Evolutionary conservation across 1,284 basidiomycete genomes (phyloP).

Genomic region (Ceratobasidium sp.): DNA sequence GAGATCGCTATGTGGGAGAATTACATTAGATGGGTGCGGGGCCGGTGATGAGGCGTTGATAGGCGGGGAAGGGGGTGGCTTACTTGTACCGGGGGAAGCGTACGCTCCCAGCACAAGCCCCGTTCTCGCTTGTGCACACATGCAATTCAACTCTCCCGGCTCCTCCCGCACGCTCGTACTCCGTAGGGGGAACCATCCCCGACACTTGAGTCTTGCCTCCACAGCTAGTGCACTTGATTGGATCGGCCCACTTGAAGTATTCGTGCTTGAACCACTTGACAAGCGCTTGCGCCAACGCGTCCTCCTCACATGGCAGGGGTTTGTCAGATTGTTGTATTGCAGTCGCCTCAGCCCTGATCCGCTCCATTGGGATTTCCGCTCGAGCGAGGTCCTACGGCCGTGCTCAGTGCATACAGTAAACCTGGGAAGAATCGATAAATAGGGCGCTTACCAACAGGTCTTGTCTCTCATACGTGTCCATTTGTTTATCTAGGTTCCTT

Average conservation of each 20-base stretch:
- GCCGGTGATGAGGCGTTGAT: not conserved
- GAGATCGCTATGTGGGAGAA: slow-evolving; percentile 51
- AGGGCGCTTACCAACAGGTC: slow-evolving; percentile 47
- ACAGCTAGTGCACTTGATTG: slow-evolving; percentile 59
- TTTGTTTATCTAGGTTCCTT: slow-evolving; percentile 47
- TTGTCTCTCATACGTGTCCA: slow-evolving; percentile 51
- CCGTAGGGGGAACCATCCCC: slow-evolving; percentile 50
- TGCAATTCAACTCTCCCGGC: slow-evolving; percentile 61
- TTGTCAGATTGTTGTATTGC: slow-evolving; percentile 44
- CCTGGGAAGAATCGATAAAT: not conserved
- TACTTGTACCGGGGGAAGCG: slow-evolving; percentile 61
- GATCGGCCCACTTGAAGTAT: slow-evolving; percentile 63
- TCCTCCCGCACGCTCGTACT: slow-evolving; percentile 56
- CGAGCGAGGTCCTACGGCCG: slow-evolving; percentile 51
- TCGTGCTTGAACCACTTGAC: slow-evolving; percentile 62
- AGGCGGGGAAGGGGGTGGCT: slow-evolving; percentile 40
- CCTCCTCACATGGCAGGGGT: slow-evolving; percentile 52
- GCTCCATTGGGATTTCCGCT: slow-evolving; percentile 51
- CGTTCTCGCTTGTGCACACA: slow-evolving; percentile 51
- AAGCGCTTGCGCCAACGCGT: slow-evolving; percentile 57
- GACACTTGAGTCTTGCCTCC: slow-evolving; percentile 52
- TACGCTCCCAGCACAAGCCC: slow-evolving; percentile 52
- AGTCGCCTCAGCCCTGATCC: slow-evolving; percentile 50
- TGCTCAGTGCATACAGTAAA: not conserved
- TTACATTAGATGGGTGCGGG: slow-evolving; percentile 14